Conservation (phyloP, 208 protist genomes). For the Leishmania tarentolae region DNA sequence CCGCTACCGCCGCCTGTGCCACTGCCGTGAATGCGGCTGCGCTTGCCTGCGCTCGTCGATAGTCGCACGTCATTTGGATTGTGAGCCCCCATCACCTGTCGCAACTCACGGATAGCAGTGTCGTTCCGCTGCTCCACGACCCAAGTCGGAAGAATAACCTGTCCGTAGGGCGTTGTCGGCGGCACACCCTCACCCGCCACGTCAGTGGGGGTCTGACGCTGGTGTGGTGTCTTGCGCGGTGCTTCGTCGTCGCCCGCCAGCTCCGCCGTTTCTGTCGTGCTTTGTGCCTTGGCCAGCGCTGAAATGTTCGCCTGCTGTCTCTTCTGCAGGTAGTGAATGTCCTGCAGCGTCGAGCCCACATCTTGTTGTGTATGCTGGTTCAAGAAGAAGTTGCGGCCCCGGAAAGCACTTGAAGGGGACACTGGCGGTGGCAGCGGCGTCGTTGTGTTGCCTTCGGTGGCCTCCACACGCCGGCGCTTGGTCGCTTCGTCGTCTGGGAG, state of each 20-base stretch:
- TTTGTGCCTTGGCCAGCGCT: slow-evolving; percentile 21
- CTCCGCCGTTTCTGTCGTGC: neutral
- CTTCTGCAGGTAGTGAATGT: slow-evolving; percentile 47
- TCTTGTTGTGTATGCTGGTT: slow-evolving; percentile 30
- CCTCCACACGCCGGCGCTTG: slow-evolving; percentile 55
- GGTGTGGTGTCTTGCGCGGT: slow-evolving; percentile 31
- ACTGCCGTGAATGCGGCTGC: slow-evolving; percentile 44
- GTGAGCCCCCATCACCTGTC: slow-evolving; percentile 79
- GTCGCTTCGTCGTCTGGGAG: slow-evolving; percentile 4
- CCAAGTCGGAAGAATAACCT: slow-evolving; percentile 79
- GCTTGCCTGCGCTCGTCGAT: slow-evolving; percentile 38
- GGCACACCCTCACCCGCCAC: slow-evolving; percentile 37
- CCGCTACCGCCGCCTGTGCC: slow-evolving; percentile 32
- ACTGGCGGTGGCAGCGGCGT: slow-evolving; percentile 6
- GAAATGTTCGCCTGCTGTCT: slow-evolving; percentile 41
- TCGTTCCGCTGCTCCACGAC: slow-evolving; percentile 90
- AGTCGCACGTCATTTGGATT: slow-evolving; percentile 68
- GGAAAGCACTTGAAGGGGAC: slow-evolving; percentile 29
- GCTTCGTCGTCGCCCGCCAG: slow-evolving; percentile 8
- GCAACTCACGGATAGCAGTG: slow-evolving; percentile 84
- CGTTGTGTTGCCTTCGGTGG: neutral
- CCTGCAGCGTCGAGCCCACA: slow-evolving; percentile 55
- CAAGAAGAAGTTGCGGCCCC: slow-evolving; percentile 57
- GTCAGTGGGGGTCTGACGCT: slow-evolving; percentile 7
- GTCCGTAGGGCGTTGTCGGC: slow-evolving; percentile 71